These are phyloP conservation scores for Wallacemonas sp. DNA, from an alignment of 208 protist genomes.

Conservation along the genomic window DNA sequence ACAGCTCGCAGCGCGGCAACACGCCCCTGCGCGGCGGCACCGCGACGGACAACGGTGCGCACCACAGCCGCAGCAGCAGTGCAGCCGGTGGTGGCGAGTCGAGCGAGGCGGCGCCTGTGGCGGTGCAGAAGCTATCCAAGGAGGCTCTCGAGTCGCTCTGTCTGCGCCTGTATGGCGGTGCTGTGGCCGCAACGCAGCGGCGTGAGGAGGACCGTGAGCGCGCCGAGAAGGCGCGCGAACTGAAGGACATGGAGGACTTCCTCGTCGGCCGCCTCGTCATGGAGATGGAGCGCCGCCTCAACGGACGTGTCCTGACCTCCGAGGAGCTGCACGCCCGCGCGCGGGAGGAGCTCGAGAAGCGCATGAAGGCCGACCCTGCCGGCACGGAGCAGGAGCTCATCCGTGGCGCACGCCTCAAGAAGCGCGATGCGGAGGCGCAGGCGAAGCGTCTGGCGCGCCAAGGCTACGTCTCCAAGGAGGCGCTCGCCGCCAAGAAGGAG, in stretches of 20 bases:
- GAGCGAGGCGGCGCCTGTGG: neutral
- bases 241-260: conserved; percentile 58
- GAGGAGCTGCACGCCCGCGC: conserved; percentile 33
- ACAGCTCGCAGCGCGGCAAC: no score
- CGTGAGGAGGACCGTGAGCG: conserved; percentile 24
- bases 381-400: conserved; percentile 43
- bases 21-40: no score
- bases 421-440: conserved; percentile 36
- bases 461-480: conserved; percentile 42
- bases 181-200: conserved; percentile 9
- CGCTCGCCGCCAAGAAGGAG: conserved; percentile 33
- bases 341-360: conserved; percentile 40
- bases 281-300: conserved; percentile 29
- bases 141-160: conserved; percentile 25
- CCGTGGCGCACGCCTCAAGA: conserved; percentile 27
- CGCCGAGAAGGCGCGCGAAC: conserved; percentile 30
- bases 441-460: conserved; percentile 42
- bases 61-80: conserved; percentile 16
- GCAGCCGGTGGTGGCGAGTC: conserved; percentile 1
- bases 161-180: conserved; percentile 53
- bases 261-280: conserved; percentile 50
- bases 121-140: neutral
- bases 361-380: conserved; percentile 28
- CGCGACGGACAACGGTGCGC: neutral
- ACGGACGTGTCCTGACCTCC: conserved; percentile 21